A percentile compares a stretch with the other conserved stretches of the same genome.
Evolutionary conservation across 1,284 basidiomycete species (phyloP).

Genomic region (Anthracocystis panici-leucophaei): DNA sequence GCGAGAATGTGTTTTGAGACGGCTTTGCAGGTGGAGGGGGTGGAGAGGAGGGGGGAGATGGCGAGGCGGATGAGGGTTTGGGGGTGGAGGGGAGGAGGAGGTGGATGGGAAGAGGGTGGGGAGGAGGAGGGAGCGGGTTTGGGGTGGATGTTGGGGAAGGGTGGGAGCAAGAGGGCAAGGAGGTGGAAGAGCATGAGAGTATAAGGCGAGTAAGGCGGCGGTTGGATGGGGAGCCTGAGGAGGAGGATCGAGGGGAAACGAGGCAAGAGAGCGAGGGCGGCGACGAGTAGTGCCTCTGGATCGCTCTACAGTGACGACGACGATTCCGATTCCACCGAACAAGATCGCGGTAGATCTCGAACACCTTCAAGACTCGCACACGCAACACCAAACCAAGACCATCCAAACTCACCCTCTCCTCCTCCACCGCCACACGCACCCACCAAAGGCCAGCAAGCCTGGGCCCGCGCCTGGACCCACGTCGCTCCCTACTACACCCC

Average conservation of each 20-base stretch:
- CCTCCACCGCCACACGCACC: not conserved
- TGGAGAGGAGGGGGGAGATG: conserved; percentile 11
- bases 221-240: conserved; percentile 11
- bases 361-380: not conserved
- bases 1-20: conserved; percentile 29
- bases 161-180: conserved; percentile 3
- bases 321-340: not conserved
- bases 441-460: conserved; percentile 18
- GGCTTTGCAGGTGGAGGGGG: conserved; percentile 9
- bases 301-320: not conserved
- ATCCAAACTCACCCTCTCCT: not conserved
- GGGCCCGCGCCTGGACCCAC: conserved; percentile 23
- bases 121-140: conserved; percentile 10
- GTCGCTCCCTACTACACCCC: conserved; percentile 10
- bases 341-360: conserved; percentile 10
- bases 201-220: not conserved
- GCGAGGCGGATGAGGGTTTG: conserved; percentile 27
- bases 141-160: conserved; percentile 18
- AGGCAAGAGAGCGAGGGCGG: not conserved
- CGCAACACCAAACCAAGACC: not conserved
- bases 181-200: conserved; percentile 14
- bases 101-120: conserved; percentile 5
- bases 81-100: conserved; percentile 7
- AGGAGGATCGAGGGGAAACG: too few species aligned
- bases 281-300: conserved; percentile 11